Conservation (phyloP, 176 grass and related monocot species). For the Oryza glaberrima region DNA sequence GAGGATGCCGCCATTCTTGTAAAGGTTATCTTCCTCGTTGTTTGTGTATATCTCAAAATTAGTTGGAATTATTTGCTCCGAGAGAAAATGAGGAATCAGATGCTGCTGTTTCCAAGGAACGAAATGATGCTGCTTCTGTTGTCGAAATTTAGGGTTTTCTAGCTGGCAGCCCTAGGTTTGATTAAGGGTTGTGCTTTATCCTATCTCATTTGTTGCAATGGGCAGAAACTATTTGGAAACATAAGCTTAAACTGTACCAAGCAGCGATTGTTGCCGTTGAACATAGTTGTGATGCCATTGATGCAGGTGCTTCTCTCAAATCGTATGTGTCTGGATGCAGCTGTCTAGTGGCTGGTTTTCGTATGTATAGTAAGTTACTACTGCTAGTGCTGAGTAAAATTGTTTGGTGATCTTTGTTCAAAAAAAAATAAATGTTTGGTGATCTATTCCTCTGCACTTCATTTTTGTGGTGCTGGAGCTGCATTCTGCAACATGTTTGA, state of each 20-base stretch:
- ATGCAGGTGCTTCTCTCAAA: not conserved
- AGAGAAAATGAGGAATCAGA: slow-evolving; percentile 13
- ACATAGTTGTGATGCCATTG: slow-evolving; percentile 19
- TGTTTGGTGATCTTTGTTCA: not conserved
- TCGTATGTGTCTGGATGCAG: not conserved
- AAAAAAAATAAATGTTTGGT: not conserved
- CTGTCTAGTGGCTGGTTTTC: not conserved
- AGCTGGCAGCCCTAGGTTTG: slow-evolving; percentile 24
- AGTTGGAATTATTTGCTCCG: slow-evolving; percentile 42
- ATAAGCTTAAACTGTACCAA: slow-evolving; percentile 19
- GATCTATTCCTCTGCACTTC: not conserved
- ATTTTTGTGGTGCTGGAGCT: not conserved
- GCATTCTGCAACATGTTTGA: not conserved
- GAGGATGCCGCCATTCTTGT: slow-evolving; percentile 72
- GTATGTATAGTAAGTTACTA: not conserved
- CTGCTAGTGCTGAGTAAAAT: not conserved
- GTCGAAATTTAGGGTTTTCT: not conserved
- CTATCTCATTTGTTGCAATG: slow-evolving; percentile 23
- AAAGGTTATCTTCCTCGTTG: slow-evolving; percentile 3
- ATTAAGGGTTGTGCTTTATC: slow-evolving; percentile 32
- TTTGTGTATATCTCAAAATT: slow-evolving; percentile 47
- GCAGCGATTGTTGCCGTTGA: slow-evolving; percentile 29
- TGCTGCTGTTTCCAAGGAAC: not conserved
- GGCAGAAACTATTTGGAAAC: slow-evolving; percentile 14
- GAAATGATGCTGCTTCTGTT: slow-evolving; percentile 16